Conservation (phyloP, 1,284 basidiomycete genomes). For the Ustilago bromivora region DNA sequence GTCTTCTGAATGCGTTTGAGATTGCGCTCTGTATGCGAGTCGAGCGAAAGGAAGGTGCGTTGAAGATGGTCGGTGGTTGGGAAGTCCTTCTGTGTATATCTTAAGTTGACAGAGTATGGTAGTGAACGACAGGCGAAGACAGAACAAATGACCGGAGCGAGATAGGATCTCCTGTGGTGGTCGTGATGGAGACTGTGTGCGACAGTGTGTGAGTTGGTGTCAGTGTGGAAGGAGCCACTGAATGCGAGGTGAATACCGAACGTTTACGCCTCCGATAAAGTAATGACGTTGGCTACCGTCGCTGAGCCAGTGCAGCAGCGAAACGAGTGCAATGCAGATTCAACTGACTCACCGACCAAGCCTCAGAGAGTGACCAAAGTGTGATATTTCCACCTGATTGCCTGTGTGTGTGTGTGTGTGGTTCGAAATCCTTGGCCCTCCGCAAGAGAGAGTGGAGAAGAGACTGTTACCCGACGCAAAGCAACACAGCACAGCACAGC, state of each 20-base stretch:
- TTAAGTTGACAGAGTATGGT: neutral
- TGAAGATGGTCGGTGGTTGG: neutral
- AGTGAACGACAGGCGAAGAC: neutral
- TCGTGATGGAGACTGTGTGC: neutral
- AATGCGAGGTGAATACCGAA: constrained; percentile 4
- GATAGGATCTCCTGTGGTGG: neutral
- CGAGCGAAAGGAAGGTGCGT: neutral
- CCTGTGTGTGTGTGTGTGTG: neutral
- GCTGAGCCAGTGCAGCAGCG: neutral
- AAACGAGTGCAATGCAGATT: neutral
- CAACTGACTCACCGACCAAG: constrained; percentile 3
- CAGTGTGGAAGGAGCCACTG: neutral
- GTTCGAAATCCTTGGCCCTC: neutral
- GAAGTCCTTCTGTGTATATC: neutral
- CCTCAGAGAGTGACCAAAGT: neutral
- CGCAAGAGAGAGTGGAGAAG: neutral
- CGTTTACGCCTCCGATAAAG: constrained; percentile 2
- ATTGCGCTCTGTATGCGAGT: neutral
- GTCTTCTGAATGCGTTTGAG: neutral
- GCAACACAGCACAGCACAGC: neutral
- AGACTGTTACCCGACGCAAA: neutral
- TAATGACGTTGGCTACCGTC: constrained; percentile 6
- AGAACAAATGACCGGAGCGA: constrained; percentile 4
- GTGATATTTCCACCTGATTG: neutral
- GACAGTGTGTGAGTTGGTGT: neutral